phyloP scores from a whole-genome alignment of 2,329 filamentous ascomycete species.

The Aspergillus sp. region DNA sequence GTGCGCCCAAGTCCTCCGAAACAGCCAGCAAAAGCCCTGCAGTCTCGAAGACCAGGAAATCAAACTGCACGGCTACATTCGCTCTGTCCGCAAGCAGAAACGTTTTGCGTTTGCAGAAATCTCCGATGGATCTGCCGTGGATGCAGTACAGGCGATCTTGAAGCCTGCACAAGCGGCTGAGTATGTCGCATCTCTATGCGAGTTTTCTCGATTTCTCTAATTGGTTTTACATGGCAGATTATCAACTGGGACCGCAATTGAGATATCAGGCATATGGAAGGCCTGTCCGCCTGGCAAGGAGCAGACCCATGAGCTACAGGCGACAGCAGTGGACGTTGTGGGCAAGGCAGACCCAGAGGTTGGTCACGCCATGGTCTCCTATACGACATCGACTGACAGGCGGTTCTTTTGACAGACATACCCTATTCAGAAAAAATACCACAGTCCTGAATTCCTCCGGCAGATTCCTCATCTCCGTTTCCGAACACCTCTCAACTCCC shows the following conservation, averaged over 20 bases:
- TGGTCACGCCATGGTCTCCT: conserved; percentile 36
- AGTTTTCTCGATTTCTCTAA: not conserved
- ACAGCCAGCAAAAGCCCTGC: conserved; percentile 26
- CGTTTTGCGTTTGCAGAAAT: conserved; percentile 78
- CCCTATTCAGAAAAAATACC: conserved; percentile 95
- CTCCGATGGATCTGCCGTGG: conserved; percentile 80
- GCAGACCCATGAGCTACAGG: conserved; percentile 79
- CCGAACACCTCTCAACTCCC: conserved; percentile 76
- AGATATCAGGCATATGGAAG: conserved; percentile 74
- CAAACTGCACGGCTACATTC: conserved; percentile 73
- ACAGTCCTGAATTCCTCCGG: conserved; percentile 83
- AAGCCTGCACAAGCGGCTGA: conserved; percentile 68
- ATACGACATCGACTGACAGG: not conserved
- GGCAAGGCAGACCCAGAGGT: conserved; percentile 79
- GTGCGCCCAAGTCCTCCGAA: conserved; percentile 40
- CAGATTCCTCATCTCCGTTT: conserved; percentile 83
- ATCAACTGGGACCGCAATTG: conserved; percentile 76
- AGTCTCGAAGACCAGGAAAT: conserved; percentile 44
- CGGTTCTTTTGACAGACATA: conserved; percentile 63
- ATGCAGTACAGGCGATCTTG: conserved; percentile 77
- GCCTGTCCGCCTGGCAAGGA: conserved; percentile 64
- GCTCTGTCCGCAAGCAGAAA: conserved; percentile 85
- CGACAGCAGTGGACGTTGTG: conserved; percentile 65
- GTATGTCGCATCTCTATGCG: conserved; percentile 52
- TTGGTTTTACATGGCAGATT: conserved; percentile 55